A percentile compares a stretch with the other conserved stretches of the same genome.
phyloP scores from a whole-genome alignment of 345 rosid species.

The Viola odorata region DNA sequence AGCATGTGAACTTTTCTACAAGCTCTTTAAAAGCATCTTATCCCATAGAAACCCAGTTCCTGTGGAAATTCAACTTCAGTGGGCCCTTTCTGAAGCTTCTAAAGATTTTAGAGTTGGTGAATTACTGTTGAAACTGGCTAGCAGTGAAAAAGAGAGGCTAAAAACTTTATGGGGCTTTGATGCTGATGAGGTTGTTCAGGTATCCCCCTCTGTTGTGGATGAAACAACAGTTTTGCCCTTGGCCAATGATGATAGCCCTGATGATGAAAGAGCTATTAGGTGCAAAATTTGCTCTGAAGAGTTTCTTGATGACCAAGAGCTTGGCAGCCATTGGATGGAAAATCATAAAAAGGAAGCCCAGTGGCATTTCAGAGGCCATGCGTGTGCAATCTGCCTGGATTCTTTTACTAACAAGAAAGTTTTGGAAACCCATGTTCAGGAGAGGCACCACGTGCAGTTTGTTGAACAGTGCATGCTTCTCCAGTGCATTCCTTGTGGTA shows the following conservation, averaged over 20 bases:
- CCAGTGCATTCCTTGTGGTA: slow-evolving; percentile 85
- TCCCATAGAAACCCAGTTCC: slow-evolving; percentile 92
- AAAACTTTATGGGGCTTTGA: slow-evolving; percentile 65
- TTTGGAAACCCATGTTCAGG: slow-evolving; percentile 85
- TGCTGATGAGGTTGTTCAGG: slow-evolving; percentile 32
- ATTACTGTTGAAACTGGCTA: slow-evolving; percentile 65
- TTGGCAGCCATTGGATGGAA: slow-evolving; percentile 63
- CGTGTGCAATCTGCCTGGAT: slow-evolving; percentile 95
- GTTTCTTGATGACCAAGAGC: slow-evolving; percentile 47
- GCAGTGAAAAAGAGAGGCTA: slow-evolving; percentile 71
- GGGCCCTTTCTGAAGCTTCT: slow-evolving; percentile 95
- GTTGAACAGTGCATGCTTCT: slow-evolving; percentile 97
- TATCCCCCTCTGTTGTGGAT: slow-evolving; percentile 30
- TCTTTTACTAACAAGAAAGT: slow-evolving; percentile 69
- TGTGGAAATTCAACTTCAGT: slow-evolving; percentile 79
- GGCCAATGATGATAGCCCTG: slow-evolving; percentile 32
- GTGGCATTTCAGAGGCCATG: slow-evolving; percentile 77
- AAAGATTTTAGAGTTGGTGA: slow-evolving; percentile 57
- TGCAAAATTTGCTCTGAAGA: slow-evolving; percentile 63
- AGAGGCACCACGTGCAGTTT: slow-evolving; percentile 84
- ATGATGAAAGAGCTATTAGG: slow-evolving; percentile 36
- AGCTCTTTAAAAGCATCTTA: slow-evolving; percentile 84
- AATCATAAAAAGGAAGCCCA: slow-evolving; percentile 72
- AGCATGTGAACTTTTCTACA: slow-evolving; percentile 95
- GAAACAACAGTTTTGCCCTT: slow-evolving; percentile 41